Conservation (phyloP, 1,284 basidiomycete genomes). For the Sphagnurus paluster region DNA sequence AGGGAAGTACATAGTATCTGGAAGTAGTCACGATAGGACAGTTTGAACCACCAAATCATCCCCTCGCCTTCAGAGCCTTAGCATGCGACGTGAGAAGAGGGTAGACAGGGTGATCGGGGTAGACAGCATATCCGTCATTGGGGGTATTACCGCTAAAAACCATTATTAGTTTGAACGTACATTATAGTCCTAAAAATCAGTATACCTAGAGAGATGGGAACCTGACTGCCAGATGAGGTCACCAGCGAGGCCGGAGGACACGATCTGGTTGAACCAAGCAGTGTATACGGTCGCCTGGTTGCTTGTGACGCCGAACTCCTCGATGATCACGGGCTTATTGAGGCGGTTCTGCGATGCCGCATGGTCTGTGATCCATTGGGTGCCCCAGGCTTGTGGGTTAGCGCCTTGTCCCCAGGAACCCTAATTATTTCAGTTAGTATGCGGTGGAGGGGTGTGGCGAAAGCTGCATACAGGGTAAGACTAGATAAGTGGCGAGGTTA, state of each 20-base stretch:
- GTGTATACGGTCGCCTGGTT: conserved; percentile 49
- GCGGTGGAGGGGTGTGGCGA: not conserved
- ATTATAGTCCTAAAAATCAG: conserved; percentile 6
- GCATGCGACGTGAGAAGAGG: conserved; percentile 34
- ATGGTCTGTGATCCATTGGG: conserved; percentile 59
- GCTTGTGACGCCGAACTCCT: conserved; percentile 53
- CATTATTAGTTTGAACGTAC: conserved; percentile 15
- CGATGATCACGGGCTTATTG: conserved; percentile 59
- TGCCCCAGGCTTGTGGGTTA: conserved; percentile 45
- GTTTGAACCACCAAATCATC: too few species aligned
- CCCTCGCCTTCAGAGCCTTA: conserved; percentile 28
- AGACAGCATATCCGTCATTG: conserved; percentile 49
- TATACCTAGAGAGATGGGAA: conserved; percentile 35
- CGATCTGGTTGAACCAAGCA: conserved; percentile 49
- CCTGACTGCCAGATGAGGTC: conserved; percentile 60
- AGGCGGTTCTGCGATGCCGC: conserved; percentile 46
- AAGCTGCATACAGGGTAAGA: conserved; percentile 40
- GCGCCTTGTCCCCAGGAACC: conserved; percentile 45
- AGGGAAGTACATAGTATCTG: too few species aligned
- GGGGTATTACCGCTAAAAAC: conserved; percentile 35
- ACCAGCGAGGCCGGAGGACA: conserved; percentile 54
- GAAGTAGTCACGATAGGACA: too few species aligned
- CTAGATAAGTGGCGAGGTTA: conserved; percentile 27
- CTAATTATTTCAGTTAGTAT: conserved; percentile 17
- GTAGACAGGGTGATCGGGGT: conserved; percentile 39